phyloP scores from a whole-genome alignment of 495 filamentous ascomycete genomes.

The Cercophora newfieldiana region DNA sequence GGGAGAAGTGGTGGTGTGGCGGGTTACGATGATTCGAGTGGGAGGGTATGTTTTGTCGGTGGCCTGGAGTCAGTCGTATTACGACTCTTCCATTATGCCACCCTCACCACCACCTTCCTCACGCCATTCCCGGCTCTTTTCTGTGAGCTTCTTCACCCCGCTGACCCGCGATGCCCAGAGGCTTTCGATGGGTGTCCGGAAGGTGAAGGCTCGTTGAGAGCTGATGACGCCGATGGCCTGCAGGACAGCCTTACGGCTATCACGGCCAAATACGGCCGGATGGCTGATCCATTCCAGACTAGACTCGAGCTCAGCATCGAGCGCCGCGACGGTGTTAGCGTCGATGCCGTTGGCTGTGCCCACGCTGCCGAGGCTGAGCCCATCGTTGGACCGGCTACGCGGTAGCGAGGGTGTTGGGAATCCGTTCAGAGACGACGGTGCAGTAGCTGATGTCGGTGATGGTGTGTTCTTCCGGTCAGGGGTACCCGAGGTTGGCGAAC shows the following conservation, averaged over 20 bases:
- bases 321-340: constrained; percentile 71
- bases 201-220: constrained; percentile 91
- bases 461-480: constrained; percentile 51
- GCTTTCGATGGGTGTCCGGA: constrained; percentile 80
- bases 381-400: constrained; percentile 46
- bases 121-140: constrained; percentile 80
- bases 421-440: constrained; percentile 33
- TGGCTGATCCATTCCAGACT: constrained; percentile 99
- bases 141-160: constrained; percentile 75
- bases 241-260: constrained; percentile 91
- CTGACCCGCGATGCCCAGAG: constrained; percentile 80
- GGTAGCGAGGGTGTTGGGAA: constrained; percentile 31
- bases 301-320: constrained; percentile 87
- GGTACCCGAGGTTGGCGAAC: constrained; percentile 45
- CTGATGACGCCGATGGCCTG: constrained; percentile 97
- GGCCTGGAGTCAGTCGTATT: constrained; percentile 14
- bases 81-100: constrained; percentile 75
- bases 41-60: neutral
- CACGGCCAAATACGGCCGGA: constrained; percentile 91
- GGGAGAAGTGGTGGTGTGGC: too few relatives aligned
- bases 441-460: constrained; percentile 52
- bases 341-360: constrained; percentile 75
- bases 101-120: constrained; percentile 77
- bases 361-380: constrained; percentile 54
- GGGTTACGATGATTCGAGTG: neutral